Conservation (phyloP, 129 eudicot genomes). For the Arctium lappa region DNA sequence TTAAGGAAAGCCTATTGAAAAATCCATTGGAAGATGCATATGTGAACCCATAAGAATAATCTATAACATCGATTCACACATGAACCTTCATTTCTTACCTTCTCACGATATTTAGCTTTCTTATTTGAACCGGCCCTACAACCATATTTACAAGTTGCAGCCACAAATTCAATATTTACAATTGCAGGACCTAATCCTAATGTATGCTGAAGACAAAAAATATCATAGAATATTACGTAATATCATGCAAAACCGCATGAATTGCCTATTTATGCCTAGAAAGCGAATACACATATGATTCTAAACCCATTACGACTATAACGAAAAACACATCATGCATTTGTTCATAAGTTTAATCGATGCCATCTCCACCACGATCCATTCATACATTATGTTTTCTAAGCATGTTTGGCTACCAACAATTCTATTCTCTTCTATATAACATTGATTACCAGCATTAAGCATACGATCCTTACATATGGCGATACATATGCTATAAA, state of each 20-base stretch:
- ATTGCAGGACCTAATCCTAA: background rate
- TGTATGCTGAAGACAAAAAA: no score
- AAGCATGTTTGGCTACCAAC: background rate
- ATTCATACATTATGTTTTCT: background rate
- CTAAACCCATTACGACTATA: background rate
- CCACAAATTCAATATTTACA: background rate
- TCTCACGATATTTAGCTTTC: no score
- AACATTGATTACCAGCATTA: background rate
- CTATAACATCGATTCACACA: no score
- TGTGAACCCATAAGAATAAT: no score
- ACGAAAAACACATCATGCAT: background rate
- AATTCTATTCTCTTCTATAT: background rate
- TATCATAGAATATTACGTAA: no score
- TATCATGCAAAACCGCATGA: no score
- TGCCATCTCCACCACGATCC: conserved; percentile 2
- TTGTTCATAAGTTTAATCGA: background rate
- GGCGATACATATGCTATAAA: background rate
- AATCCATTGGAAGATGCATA: no score
- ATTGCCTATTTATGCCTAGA: no score
- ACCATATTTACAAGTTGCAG: no score
- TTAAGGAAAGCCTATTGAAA: no score
- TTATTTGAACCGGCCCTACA: no score
- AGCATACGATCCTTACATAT: background rate
- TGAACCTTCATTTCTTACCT: no score
- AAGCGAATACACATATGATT: background rate